These are phyloP conservation scores for Sarocladium kiliense DNA, from an alignment of 2,329 filamentous ascomycete genomes.

Conservation along the genomic window DNA sequence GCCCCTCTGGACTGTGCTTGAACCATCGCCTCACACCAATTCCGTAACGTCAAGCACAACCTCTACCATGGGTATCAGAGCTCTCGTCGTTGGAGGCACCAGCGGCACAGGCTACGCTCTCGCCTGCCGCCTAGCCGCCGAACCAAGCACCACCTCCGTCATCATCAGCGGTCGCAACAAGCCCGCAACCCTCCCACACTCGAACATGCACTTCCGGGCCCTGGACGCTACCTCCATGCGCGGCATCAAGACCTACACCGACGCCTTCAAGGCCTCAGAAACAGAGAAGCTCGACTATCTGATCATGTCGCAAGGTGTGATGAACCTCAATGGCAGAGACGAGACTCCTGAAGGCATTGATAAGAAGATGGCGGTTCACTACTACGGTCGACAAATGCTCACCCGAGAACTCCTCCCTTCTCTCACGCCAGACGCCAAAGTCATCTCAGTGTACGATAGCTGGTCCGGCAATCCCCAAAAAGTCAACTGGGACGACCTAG, in stretches of 20 bases:
- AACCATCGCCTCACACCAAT: too few species aligned
- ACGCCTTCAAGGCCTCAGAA: slow-evolving; percentile 18
- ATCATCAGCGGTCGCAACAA: slow-evolving; percentile 28
- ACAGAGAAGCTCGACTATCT: slow-evolving; percentile 29
- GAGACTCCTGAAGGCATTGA: slow-evolving; percentile 41
- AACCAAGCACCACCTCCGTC: slow-evolving; percentile 19
- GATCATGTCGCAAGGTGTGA: slow-evolving; percentile 32
- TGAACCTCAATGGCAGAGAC: slow-evolving; percentile 27
- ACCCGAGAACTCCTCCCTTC: slow-evolving; percentile 33
- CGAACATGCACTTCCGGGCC: slow-evolving; percentile 26
- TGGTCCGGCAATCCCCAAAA: slow-evolving; percentile 23
- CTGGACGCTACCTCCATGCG: slow-evolving; percentile 30
- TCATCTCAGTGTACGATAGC: slow-evolving; percentile 32
- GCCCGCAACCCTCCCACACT: slow-evolving; percentile 21
- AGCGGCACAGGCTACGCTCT: slow-evolving; percentile 30
- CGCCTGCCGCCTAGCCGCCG: slow-evolving; percentile 27
- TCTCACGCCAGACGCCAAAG: slow-evolving; percentile 27
- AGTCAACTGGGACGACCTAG: slow-evolving; percentile 34
- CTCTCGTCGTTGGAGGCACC: slow-evolving; percentile 30
- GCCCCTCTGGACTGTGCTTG: too few species aligned
- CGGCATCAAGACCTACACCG: slow-evolving; percentile 26
- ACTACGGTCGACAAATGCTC: slow-evolving; percentile 39
- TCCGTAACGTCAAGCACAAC: not conserved
- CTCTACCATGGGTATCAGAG: slow-evolving; percentile 15
- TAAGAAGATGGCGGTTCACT: slow-evolving; percentile 38